Conservation (phyloP, 2,329 filamentous ascomycete species). For the Venturia carpophila region DNA sequence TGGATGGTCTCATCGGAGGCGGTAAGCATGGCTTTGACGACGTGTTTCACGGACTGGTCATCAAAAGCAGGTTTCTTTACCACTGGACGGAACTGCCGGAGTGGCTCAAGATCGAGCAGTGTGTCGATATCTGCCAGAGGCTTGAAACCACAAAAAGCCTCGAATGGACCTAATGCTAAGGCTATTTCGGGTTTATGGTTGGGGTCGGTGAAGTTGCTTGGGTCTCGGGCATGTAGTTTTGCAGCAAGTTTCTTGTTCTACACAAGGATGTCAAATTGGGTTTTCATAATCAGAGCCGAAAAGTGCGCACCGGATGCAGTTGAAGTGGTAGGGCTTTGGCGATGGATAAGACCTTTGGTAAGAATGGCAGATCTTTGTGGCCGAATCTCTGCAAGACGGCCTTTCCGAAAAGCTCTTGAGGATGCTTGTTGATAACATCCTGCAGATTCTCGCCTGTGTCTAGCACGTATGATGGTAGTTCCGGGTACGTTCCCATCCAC, state of each 20-base stretch:
- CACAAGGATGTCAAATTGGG: not conserved
- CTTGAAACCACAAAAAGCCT: slow-evolving; percentile 70
- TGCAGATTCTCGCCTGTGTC: slow-evolving; percentile 56
- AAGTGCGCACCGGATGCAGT: slow-evolving; percentile 50
- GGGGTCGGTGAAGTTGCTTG: slow-evolving; percentile 58
- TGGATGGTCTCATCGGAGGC: slow-evolving; percentile 47
- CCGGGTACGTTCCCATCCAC: slow-evolving; percentile 73
- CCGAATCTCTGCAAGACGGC: slow-evolving; percentile 54
- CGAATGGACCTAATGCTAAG: slow-evolving; percentile 61
- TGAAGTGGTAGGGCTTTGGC: slow-evolving; percentile 67
- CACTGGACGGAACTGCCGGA: slow-evolving; percentile 47
- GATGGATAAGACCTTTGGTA: slow-evolving; percentile 71
- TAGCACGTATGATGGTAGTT: slow-evolving; percentile 54
- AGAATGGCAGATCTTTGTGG: slow-evolving; percentile 56
- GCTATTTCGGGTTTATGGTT: slow-evolving; percentile 81
- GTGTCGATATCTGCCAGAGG: slow-evolving; percentile 50
- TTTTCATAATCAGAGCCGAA: not conserved
- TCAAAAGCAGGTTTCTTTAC: slow-evolving; percentile 41
- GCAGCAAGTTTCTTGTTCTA: slow-evolving; percentile 56
- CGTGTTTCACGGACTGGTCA: slow-evolving; percentile 49
- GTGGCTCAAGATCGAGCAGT: slow-evolving; percentile 45
- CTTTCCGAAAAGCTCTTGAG: slow-evolving; percentile 56
- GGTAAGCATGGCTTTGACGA: slow-evolving; percentile 49
- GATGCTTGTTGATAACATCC: slow-evolving; percentile 54
- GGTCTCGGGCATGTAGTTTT: slow-evolving; percentile 56